These are phyloP conservation scores for Polychytrium aggregatum DNA, from an alignment of 192 early-diverging fungal species.

Conservation along the genomic window DNA sequence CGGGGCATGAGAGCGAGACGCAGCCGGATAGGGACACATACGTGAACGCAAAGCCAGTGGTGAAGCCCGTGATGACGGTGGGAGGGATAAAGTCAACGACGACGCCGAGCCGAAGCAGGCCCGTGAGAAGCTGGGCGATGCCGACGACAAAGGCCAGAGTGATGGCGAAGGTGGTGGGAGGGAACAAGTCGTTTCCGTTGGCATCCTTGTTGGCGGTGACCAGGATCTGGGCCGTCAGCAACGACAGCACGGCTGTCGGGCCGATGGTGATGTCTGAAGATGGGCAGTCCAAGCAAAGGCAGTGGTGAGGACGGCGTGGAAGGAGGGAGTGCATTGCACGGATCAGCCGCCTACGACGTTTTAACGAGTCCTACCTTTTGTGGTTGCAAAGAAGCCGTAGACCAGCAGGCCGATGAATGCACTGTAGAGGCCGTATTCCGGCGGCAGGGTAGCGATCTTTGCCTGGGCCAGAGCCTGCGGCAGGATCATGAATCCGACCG, in stretches of 20 bases:
- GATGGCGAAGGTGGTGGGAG: constrained; percentile 37
- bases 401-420: constrained; percentile 56
- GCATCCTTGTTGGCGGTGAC: too few species aligned
- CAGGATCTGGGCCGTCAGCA: constrained; percentile 58
- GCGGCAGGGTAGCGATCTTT: constrained; percentile 60
- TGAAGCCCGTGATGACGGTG: constrained; percentile 79
- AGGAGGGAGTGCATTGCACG: too few species aligned
- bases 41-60: constrained; percentile 68
- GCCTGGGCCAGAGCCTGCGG: constrained; percentile 49
- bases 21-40: too few species aligned
- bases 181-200: constrained; percentile 8
- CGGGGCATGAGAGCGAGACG: too few species aligned
- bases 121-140: constrained; percentile 54
- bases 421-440: constrained; percentile 67
- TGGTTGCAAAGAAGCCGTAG: constrained; percentile 63
- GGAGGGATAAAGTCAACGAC: constrained; percentile 76
- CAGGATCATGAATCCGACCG: constrained; percentile 6
- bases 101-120: constrained; percentile 70
- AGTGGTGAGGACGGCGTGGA: too few species aligned
- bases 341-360: too few species aligned
- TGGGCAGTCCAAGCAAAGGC: neutral
- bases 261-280: constrained; percentile 53
- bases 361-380: too few species aligned
- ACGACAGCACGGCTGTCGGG: constrained; percentile 68
- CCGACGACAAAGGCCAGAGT: constrained; percentile 65